Percentiles rank a stretch among this genome's conserved stretches.
phyloP scores from a whole-genome alignment of 1,284 basidiomycete genomes.

The Ceratobasidium sp. region DNA sequence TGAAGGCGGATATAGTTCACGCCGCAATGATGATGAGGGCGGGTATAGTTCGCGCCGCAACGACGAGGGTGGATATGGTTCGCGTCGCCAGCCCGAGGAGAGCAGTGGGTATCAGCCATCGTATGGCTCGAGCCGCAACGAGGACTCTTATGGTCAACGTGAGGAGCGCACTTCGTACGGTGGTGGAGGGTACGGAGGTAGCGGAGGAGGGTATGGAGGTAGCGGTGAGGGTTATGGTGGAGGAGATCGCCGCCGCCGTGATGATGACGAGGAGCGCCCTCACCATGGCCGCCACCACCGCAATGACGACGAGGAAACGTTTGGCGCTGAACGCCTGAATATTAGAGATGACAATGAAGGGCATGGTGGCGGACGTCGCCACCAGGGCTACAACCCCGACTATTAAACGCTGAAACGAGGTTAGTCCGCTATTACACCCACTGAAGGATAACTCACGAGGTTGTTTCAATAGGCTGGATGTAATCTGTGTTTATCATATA shows the following conservation, averaged over 20 bases:
- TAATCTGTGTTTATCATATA: neutral
- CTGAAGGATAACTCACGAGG: neutral
- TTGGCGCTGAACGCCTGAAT: slow-evolving; percentile 64
- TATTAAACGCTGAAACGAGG: slow-evolving; percentile 1
- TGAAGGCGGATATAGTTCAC: slow-evolving; percentile 2
- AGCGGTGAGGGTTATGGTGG: slow-evolving; percentile 50
- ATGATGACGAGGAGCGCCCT: slow-evolving; percentile 41
- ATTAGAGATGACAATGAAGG: slow-evolving; percentile 51
- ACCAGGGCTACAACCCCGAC: slow-evolving; percentile 31
- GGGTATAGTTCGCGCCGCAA: slow-evolving; percentile 7
- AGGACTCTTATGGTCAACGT: slow-evolving; percentile 10
- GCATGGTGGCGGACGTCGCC: slow-evolving; percentile 34
- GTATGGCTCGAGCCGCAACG: slow-evolving; percentile 6
- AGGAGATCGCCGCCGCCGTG: slow-evolving; percentile 5
- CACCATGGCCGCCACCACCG: slow-evolving; percentile 37
- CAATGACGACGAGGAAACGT: slow-evolving; percentile 60
- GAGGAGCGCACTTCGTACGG: slow-evolving; percentile 7
- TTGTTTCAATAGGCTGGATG: too few relatives aligned
- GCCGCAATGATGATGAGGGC: neutral
- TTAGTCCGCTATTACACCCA: neutral
- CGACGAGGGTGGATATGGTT: slow-evolving; percentile 27
- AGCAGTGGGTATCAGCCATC: neutral
- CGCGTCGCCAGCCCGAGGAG: slow-evolving; percentile 4
- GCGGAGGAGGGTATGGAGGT: slow-evolving; percentile 50
- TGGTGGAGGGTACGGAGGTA: slow-evolving; percentile 14